Base-by-base conservation (phyloP, 2,329 filamentous ascomycete species). In the Hypoxylon sp. region DNA sequence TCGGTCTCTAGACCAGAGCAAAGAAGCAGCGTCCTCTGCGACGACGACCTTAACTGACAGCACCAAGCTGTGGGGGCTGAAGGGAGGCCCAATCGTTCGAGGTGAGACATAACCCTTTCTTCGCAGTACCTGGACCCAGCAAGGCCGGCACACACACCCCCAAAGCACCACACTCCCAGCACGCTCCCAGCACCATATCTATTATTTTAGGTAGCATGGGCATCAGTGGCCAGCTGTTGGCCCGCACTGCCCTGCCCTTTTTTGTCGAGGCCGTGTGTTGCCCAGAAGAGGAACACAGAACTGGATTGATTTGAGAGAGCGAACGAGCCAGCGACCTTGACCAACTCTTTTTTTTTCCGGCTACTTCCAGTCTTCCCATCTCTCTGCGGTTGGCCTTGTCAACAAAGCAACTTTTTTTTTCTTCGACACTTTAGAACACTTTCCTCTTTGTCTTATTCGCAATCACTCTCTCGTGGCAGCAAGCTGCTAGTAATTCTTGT, bases 241-340 rank as follows among this genome's bases (percentile, higher is more conserved):
- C 72, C 74, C 75, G 75, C 75, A 75, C 74, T 72, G 75, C 75
- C 74, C 73, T 76, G 70, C 63, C 67, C 67, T 71, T 56, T 63
- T 69, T 70, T 67, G 51, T 63, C 61, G 64, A 70, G 61, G 68
- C 58, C 64, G 32, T 61, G 61, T 68, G 65, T 41, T 32, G 60
- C 63, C 64, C 68, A 63, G 58, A 67, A 55, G 45, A 68, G 41
- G 51, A 65, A 64, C 60, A 59, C 65, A 63, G 61, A 67, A 67
- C 58, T 62, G 57, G 50, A 68, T 63, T 68, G 51, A 67, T 57
- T 59, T 36, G 43, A 59, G 61, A 68, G 61, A 63, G 52, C 65
- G 70, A 71, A 71, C 69, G 63, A 74, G 67, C 68, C 64, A 75
- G 69, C 52, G 56, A 67, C 56, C 46, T 73, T 72, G 70, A 72